Percentiles rank a stretch among this genome's conserved stretches.
These are phyloP conservation scores for Hibiscus syriacus DNA, from an alignment of 345 rosid species.

Conservation along the genomic window DNA sequence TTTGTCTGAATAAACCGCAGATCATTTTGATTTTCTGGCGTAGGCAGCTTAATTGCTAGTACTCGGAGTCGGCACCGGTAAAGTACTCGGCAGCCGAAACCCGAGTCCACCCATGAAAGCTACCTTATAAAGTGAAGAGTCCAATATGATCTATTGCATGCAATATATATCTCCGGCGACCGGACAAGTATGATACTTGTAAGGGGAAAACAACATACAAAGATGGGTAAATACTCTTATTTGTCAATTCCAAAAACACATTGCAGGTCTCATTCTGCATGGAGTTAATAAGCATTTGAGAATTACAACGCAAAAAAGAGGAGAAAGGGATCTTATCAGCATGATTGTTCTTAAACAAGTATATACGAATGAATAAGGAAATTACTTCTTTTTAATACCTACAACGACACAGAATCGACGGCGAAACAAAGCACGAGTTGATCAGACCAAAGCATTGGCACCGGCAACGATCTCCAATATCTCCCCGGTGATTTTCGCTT, in stretches of 20 bases:
- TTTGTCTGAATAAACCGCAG: too few relatives aligned
- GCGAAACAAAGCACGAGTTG: background rate
- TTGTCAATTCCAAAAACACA: background rate
- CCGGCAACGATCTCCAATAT: constrained; percentile 95
- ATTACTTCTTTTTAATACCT: constrained; percentile 15
- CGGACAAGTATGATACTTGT: background rate
- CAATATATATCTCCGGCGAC: background rate
- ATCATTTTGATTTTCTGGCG: too few relatives aligned
- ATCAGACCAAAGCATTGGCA: constrained; percentile 54
- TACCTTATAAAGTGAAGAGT: too few relatives aligned
- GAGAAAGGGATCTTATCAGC: constrained; percentile 5
- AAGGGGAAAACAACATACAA: background rate
- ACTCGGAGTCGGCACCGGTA: too few relatives aligned
- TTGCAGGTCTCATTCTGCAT: background rate
- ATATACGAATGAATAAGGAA: constrained; percentile 18
- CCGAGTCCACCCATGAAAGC: too few relatives aligned
- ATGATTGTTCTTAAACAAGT: constrained; percentile 19
- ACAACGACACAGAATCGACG: constrained; percentile 15
- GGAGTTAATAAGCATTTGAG: background rate
- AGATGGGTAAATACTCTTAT: background rate
- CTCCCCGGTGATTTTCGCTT: constrained; percentile 94
- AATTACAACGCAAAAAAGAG: background rate
- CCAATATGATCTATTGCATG: background rate
- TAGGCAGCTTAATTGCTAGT: too few relatives aligned
- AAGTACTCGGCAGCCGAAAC: too few relatives aligned